phyloP scores from a whole-genome alignment of 2,329 filamentous ascomycete species.

The Aspergillus chevalieri region DNA sequence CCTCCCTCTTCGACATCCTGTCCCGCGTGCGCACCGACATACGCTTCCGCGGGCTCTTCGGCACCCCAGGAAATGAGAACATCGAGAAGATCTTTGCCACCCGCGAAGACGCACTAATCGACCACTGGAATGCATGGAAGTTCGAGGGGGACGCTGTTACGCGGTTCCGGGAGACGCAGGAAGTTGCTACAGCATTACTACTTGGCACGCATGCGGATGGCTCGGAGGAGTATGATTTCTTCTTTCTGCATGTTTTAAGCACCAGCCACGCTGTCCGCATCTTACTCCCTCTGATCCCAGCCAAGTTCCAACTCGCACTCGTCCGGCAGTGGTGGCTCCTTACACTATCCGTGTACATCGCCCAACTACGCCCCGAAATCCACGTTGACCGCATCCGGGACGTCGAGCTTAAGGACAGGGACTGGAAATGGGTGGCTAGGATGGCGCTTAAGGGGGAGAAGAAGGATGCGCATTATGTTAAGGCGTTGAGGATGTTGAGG shows the following conservation, averaged over 20 bases:
- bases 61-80: constrained; percentile 54
- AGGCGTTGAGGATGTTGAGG: constrained; percentile 61
- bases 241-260: constrained; percentile 73
- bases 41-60: constrained; percentile 62
- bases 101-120: constrained; percentile 64
- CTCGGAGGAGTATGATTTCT: constrained; percentile 67
- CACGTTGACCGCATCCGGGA: constrained; percentile 58
- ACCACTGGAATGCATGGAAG: constrained; percentile 88
- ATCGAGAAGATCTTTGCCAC: constrained; percentile 62
- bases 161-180: constrained; percentile 67
- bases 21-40: constrained; percentile 62
- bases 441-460: constrained; percentile 63
- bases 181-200: constrained; percentile 45
- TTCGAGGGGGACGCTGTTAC: constrained; percentile 59
- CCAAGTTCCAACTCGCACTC: constrained; percentile 64
- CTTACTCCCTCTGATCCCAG: constrained; percentile 69
- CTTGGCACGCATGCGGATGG: constrained; percentile 25
- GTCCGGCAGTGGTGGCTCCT: constrained; percentile 89
- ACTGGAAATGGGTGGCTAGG: constrained; percentile 71
- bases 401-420: constrained; percentile 56
- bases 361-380: constrained; percentile 66
- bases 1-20: constrained; percentile 65
- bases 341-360: constrained; percentile 69
- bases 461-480: constrained; percentile 77
- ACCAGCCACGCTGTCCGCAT: constrained; percentile 85